Percentiles rank a stretch among this genome's conserved stretches.
Evolutionary conservation across 2,329 filamentous ascomycete species (phyloP).

Genomic region (Sclerotiophoma versabilis): DNA sequence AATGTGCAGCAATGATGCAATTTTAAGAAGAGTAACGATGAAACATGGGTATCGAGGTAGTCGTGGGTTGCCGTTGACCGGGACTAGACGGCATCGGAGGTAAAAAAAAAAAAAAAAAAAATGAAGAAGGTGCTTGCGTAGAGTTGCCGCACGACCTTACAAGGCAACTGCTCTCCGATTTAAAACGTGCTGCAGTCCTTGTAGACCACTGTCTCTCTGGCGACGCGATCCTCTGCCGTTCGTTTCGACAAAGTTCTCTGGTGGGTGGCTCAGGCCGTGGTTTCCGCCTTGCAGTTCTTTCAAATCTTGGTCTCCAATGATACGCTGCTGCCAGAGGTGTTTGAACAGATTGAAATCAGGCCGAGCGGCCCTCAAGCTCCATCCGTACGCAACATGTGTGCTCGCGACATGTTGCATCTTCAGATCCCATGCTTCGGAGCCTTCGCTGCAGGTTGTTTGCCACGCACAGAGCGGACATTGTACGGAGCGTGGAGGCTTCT

Average conservation of each 20-base stretch:
- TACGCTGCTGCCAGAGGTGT: constrained; percentile 39
- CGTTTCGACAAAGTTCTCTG: constrained; percentile 31
- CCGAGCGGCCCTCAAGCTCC: constrained; percentile 32
- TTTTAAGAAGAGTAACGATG: too few species aligned
- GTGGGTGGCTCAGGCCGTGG: constrained; percentile 27
- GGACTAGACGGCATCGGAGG: too few species aligned
- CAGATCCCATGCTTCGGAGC: constrained; percentile 24
- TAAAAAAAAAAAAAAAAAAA: too few species aligned
- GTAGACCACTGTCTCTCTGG: neutral
- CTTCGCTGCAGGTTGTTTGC: constrained; percentile 19
- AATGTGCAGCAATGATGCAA: too few species aligned
- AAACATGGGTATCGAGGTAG: too few species aligned
- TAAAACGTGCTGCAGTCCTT: constrained; percentile 1
- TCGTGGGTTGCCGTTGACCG: too few species aligned
- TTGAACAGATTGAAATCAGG: constrained; percentile 41
- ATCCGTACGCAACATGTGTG: constrained; percentile 32
- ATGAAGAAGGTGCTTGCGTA: too few species aligned
- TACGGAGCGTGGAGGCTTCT: constrained; percentile 39
- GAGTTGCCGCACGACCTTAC: too few species aligned
- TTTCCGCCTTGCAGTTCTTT: constrained; percentile 45
- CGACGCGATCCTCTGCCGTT: constrained; percentile 11
- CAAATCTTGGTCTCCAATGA: constrained; percentile 42
- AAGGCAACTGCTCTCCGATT: too few species aligned
- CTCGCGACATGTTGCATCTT: constrained; percentile 41
- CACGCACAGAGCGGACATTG: constrained; percentile 45